These are phyloP conservation scores for Viola odorata DNA, from an alignment of 345 rosid species.

Conservation along the genomic window DNA sequence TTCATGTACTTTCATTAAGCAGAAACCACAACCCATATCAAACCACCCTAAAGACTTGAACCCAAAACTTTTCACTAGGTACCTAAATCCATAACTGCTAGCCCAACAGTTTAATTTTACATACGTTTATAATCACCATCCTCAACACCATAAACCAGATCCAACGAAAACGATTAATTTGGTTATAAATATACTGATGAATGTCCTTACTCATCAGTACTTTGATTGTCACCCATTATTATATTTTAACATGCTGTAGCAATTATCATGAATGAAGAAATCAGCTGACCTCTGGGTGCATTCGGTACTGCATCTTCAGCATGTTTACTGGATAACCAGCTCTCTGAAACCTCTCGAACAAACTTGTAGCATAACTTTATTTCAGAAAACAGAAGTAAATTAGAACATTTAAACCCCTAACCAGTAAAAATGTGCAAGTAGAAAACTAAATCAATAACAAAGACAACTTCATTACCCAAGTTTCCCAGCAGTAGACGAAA, in stretches of 20 bases:
- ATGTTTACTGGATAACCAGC: conserved; percentile 94
- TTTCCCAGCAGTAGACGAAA: conserved; percentile 69
- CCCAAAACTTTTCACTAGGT: too few relatives aligned
- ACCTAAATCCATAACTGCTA: too few relatives aligned
- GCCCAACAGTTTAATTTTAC: too few relatives aligned
- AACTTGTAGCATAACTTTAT: conserved; percentile 80
- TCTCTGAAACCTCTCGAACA: conserved; percentile 91
- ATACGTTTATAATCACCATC: too few relatives aligned
- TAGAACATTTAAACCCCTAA: conserved; percentile 1
- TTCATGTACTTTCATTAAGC: too few relatives aligned
- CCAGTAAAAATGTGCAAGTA: neutral
- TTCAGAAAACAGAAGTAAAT: conserved; percentile 2
- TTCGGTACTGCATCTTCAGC: conserved; percentile 90
- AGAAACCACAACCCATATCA: too few relatives aligned
- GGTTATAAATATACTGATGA: neutral
- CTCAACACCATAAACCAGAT: too few relatives aligned
- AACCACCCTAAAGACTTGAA: too few relatives aligned
- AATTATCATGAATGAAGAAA: neutral
- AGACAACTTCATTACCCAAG: conserved; percentile 45
- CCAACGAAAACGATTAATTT: neutral
- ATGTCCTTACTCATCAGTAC: neutral
- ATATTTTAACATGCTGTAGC: neutral
- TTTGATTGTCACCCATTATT: too few relatives aligned
- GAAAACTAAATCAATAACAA: neutral
- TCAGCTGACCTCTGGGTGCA: conserved; percentile 89